Conservation (phyloP, 768 basidiomycete species). For the Kwoniella europaea region DNA sequence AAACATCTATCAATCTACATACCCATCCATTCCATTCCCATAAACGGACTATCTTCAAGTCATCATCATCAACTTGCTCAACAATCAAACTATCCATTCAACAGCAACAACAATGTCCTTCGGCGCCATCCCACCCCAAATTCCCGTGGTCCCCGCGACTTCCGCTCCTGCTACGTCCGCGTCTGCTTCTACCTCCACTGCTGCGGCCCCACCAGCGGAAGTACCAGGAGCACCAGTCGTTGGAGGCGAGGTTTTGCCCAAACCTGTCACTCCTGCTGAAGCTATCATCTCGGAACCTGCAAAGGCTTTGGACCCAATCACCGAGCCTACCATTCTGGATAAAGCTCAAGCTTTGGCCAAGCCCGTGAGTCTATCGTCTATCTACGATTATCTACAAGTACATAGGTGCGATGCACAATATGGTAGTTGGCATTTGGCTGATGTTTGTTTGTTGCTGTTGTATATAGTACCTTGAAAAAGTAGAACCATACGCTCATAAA, state of each 20-base stretch:
- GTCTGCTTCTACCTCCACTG: neutral
- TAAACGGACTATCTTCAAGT: neutral
- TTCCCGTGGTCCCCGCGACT: neutral
- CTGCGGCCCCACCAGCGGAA: neutral
- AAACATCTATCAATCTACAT: neutral
- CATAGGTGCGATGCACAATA: too few relatives aligned
- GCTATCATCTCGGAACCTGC: constrained; percentile 31
- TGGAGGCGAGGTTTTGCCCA: constrained; percentile 10
- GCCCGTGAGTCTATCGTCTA: constrained; percentile 39
- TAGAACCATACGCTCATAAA: constrained; percentile 48
- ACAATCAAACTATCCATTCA: too few relatives aligned
- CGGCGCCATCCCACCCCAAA: neutral
- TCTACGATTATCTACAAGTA: neutral
- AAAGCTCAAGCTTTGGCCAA: constrained; percentile 44
- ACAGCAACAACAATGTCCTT: neutral
- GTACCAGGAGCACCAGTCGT: constrained; percentile 5
- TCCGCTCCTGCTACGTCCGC: neutral
- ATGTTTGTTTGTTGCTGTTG: neutral
- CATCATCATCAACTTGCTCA: neutral
- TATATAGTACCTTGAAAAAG: constrained; percentile 37
- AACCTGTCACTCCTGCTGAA: constrained; percentile 38
- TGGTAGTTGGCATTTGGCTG: neutral
- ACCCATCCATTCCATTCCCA: neutral
- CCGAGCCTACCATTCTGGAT: constrained; percentile 31
- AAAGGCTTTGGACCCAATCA: constrained; percentile 33